Evolutionary conservation across 148 eudicot genomes (phyloP).

Genomic region (Euryodendron excelsum): DNA sequence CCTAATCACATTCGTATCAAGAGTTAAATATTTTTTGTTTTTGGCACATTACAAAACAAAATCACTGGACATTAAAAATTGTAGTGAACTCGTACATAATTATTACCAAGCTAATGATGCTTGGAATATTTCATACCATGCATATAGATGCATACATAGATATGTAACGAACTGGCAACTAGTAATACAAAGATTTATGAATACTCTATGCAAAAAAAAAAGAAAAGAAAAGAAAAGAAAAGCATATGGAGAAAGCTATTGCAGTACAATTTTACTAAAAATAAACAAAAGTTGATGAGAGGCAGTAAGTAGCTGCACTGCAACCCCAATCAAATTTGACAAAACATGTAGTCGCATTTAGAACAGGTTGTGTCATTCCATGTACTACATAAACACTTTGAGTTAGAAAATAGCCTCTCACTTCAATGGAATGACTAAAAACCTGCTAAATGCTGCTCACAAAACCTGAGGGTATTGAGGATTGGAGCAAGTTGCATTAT

Average conservation of each 20-base stretch:
- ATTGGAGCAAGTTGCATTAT: neutral
- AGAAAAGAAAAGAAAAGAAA: neutral
- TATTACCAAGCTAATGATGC: neutral
- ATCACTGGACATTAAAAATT: too few relatives aligned
- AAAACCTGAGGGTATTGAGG: neutral
- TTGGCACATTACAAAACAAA: too few relatives aligned
- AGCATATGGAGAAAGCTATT: neutral
- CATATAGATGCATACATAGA: neutral
- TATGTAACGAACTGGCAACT: too few relatives aligned
- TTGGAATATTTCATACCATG: too few relatives aligned
- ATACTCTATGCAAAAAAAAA: neutral
- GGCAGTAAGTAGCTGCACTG: neutral
- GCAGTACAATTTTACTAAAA: neutral
- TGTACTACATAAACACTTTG: conserved; percentile 5
- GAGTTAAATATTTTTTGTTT: too few relatives aligned
- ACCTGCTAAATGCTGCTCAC: conserved; percentile 1
- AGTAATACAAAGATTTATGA: too few relatives aligned
- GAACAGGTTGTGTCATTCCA: neutral
- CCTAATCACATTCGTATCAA: too few relatives aligned
- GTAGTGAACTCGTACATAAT: too few relatives aligned
- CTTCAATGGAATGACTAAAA: conserved; percentile 3
- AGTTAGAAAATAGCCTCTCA: neutral
- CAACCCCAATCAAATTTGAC: neutral
- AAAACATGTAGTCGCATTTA: neutral
- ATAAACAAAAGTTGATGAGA: neutral